phyloP scores from a whole-genome alignment of 1,284 basidiomycete genomes.

The Ustilago crameri region DNA sequence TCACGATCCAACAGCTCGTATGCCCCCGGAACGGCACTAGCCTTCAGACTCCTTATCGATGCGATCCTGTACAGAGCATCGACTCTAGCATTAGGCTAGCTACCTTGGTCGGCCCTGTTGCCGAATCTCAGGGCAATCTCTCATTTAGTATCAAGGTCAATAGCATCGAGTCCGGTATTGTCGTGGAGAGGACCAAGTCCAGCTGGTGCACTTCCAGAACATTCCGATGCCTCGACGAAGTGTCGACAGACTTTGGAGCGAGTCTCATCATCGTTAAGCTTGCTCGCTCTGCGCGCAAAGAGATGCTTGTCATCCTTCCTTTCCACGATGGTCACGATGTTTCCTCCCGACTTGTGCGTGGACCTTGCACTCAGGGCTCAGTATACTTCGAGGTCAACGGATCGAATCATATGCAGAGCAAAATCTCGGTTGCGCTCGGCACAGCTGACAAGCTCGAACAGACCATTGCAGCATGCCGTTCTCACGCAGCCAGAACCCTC shows the following conservation, averaged over 20 bases:
- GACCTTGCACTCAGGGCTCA: slow-evolving; percentile 3
- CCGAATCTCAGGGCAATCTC: not conserved
- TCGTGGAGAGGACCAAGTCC: slow-evolving; percentile 47
- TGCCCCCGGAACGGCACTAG: slow-evolving; percentile 10
- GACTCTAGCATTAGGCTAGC: slow-evolving; percentile 4
- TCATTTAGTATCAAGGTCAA: slow-evolving; percentile 25
- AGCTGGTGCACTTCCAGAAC: slow-evolving; percentile 46
- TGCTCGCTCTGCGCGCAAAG: slow-evolving; percentile 4
- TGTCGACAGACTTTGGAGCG: slow-evolving; percentile 26
- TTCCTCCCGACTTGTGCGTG: slow-evolving; percentile 14
- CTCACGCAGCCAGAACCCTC: slow-evolving; percentile 18
- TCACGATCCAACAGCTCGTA: slow-evolving; percentile 17
- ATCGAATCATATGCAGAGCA: slow-evolving; percentile 1
- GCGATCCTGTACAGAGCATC: not conserved
- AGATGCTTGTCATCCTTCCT: slow-evolving; percentile 30
- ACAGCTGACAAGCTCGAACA: slow-evolving; percentile 8
- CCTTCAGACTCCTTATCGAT: slow-evolving; percentile 2
- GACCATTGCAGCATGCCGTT: slow-evolving; percentile 26
- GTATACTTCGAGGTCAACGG: slow-evolving; percentile 14
- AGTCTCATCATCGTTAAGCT: slow-evolving; percentile 33
- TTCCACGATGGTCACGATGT: slow-evolving; percentile 12
- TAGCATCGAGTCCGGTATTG: slow-evolving; percentile 24
- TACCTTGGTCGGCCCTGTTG: slow-evolving; percentile 2
- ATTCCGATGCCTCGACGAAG: slow-evolving; percentile 19
- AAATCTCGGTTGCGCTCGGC: slow-evolving; percentile 25